These are phyloP conservation scores for Tremellales sp. DNA, from an alignment of 1,284 basidiomycete species.

Conservation along the genomic window DNA sequence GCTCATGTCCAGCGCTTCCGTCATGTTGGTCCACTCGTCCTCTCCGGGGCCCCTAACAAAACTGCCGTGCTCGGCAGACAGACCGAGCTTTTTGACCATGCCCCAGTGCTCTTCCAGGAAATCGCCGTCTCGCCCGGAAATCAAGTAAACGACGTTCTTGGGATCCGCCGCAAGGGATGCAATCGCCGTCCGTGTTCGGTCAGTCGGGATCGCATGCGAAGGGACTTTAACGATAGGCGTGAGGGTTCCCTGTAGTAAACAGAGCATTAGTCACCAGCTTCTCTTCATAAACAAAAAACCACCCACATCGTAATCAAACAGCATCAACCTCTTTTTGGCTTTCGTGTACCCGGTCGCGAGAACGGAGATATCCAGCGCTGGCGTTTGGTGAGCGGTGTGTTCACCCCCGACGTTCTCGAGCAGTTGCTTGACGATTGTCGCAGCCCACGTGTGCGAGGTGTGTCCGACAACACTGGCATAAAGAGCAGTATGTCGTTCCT, in stretches of 20 bases:
- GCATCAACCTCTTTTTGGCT: conserved; percentile 79
- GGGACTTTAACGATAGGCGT: conserved; percentile 96
- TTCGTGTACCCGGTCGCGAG: conserved; percentile 64
- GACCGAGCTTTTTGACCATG: conserved; percentile 74
- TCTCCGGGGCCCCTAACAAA: conserved; percentile 75
- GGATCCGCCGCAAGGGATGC: conserved; percentile 70
- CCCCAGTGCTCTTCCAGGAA: conserved; percentile 93
- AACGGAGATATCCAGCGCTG: conserved; percentile 66
- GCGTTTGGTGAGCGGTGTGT: conserved; percentile 81
- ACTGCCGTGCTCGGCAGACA: conserved; percentile 94
- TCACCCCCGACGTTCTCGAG: conserved; percentile 75
- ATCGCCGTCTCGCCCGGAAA: conserved; percentile 89
- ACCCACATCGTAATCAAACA: conserved; percentile 93
- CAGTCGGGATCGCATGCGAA: conserved; percentile 77
- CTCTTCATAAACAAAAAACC: background rate
- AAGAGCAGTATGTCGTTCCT: conserved; percentile 67
- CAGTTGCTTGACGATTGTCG: conserved; percentile 82
- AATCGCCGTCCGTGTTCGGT: conserved; percentile 71
- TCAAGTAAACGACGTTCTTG: conserved; percentile 90
- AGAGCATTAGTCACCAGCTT: conserved; percentile 6
- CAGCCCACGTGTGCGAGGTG: conserved; percentile 94
- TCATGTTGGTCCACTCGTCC: conserved; percentile 79
- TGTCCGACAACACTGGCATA: conserved; percentile 87
- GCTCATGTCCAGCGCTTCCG: conserved; percentile 87
- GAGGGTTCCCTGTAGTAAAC: conserved; percentile 71